Base-by-base conservation (phyloP, 2,329 filamentous ascomycete genomes). In the Pleurostoma richardsiae region DNA sequence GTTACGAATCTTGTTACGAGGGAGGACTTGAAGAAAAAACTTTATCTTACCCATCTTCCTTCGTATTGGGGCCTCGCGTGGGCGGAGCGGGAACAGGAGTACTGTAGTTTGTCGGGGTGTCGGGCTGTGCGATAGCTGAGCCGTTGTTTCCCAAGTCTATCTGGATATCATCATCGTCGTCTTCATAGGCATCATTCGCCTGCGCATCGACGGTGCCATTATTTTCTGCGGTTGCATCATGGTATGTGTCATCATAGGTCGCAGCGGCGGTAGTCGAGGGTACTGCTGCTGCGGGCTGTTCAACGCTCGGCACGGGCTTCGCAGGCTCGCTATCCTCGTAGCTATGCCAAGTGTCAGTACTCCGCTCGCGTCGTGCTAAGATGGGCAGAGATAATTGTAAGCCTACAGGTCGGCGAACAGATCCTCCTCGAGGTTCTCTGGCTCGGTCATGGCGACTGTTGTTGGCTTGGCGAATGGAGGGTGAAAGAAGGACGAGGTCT, bases 321-420 rank as follows among this genome's bases (percentile, higher is more conserved):
- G 62, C 56, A n/a, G 62, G 57, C 29, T 85, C 81, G 52, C 85
- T 82, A 51, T 83, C 83, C 55, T 85, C 80, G 57, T 85, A 85
- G 44, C 82, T 85, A 52, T 7, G 30, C 5, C 1, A 4, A 10
- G 36, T 6, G 30, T 61, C 33, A 5, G 10, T 26, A 6, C 8
- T 36, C 8, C 8, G 33, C 8, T 36, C 33, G 8, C 33, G 19
- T 19, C 19, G 19, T 19, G 8, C 8, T 2, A 36, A 36, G 33
- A 36, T 36, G n/a, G 33, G 33, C 11, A 36, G 29, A 5, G 10
- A 28, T 6, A 7, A 11, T 3, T 10, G 1, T 29, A 42, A 26
- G n/a, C 88, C 68, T 72, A 95, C 89, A 95, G 78, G 71, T 95
- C 89, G 59, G 88, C 89, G 67, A 95, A 95, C 64, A 95, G 86